Base-by-base conservation (phyloP, 768 basidiomycete genomes). In the Lentinula boryana region DNA sequence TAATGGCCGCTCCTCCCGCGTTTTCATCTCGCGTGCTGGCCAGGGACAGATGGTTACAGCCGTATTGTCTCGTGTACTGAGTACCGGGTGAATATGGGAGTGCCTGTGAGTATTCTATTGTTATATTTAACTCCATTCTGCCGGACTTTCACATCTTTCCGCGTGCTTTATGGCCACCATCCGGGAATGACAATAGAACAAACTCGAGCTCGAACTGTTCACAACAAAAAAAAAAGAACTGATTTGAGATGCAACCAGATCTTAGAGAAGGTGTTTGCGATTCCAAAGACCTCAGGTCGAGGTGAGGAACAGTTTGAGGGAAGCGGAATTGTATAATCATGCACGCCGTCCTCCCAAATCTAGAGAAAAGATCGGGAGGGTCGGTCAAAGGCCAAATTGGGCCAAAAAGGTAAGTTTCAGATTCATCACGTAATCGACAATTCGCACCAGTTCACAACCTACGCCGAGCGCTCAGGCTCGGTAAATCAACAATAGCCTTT, bases 401-500 rank as follows among this genome's bases (percentile, higher is more conserved):
- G 46, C 46, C 46, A 48, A 48, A 44, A 48, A 23, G 46, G 46
- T 48, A 23, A 15, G 50, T 51, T 51, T 51, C 50, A 51, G 50
- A 51, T 32, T 35, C 32, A 51, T 51, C 23, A 51, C 50, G 50
- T 51, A 35, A 51, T 51, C 50, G 5, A 27, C 32, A 7, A 32
- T 10, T 43, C 40, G 55, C 55, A 23, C 55, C 55, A 43, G 55
- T 43, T 43, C 36, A 9, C 16, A 31, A 32, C 3, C 27, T 27
- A 21, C 36, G 40, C 55, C 55, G 36, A 56, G 38, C 40, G 32
- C 40, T 43, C 55, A 56, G 55, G 55, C 38, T 56, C 55, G 55
- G 55, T 21, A 56, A 56, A 41, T 56, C 55, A 56, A 56, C 55
- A 56, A 56, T 56, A 56, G 40, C 40, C 23, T 41, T 56, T 54